Evolutionary conservation across 345 rosid genomes (phyloP), one percentile per base, ranked within the genome.

Genomic region (Arabidopsis suecica): DNA sequence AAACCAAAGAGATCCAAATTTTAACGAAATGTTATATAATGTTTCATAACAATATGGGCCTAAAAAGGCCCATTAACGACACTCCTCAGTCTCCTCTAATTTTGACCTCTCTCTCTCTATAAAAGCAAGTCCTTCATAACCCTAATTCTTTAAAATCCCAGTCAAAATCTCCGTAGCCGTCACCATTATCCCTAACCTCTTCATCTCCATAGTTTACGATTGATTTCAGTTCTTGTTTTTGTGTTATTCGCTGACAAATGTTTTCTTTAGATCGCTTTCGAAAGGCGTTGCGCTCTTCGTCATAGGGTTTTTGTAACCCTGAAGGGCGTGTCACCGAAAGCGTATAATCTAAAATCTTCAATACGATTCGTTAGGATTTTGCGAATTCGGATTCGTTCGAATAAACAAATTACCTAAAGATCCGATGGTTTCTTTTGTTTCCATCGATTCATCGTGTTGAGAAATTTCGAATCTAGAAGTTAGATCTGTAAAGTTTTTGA

Each of bases 271-370:
- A 60, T 69, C 70, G 79, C 75, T 76, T 76, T 69, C 75, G 75
- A 76, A 76, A 76, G 79, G 79, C 75, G 79, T 76, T 76, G 79
- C 79, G 75, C 75, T 74, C 79, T 75, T 75, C 74, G 63, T 51
- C 8, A 41, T 1, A 23, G 74, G 49, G 36, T 40, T 49, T 13
- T 34, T 13, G 12, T 69, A 34, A 34, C 57, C 65, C 57, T 76
- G 69, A 76, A 76, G 79, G 79, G 75, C 79, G 79, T 69, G 79
- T 76, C 79, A 76, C 75, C 75, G 75, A 11, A 76, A 69, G 79
- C 79, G 74, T 76, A 76, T 3, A 48, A 68, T 3, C 1, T 16
- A 60, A 60, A 67, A 3, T 11, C 25, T 6, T 76, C 75, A 76
- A 76, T 61, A 0, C 75, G 79, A 76, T 61, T 61, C 34, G 14